Evolutionary conservation across 129 eudicot genomes (phyloP).

Genomic region (Chrysanthemum makinoi): DNA sequence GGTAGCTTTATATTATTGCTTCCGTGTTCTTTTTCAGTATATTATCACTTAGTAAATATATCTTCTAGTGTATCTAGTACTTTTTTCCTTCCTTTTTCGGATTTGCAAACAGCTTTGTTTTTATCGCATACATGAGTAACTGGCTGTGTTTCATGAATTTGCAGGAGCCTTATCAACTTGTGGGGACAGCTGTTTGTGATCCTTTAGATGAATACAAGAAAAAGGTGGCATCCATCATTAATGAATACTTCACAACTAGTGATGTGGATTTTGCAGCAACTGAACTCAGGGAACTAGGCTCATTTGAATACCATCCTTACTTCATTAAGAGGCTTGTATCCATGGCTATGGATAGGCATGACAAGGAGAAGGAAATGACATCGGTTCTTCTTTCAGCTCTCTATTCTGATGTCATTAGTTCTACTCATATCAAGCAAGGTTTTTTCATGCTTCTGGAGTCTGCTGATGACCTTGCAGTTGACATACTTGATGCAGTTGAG

Average conservation of each 20-base stretch:
- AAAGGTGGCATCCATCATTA: constrained; percentile 73
- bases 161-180: constrained; percentile 91
- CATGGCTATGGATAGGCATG: constrained; percentile 91
- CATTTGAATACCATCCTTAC: constrained; percentile 86
- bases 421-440: constrained; percentile 81
- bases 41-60: not conserved
- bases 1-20: constrained; percentile 38
- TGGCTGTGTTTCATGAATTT: not conserved
- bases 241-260: constrained; percentile 78
- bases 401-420: constrained; percentile 72
- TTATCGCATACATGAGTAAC: not conserved
- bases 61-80: not conserved
- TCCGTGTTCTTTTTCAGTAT: not conserved
- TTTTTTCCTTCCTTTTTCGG: too few relatives aligned
- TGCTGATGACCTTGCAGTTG: constrained; percentile 90
- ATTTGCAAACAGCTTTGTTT: not conserved
- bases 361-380: constrained; percentile 96
- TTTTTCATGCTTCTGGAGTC: constrained; percentile 87
- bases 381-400: constrained; percentile 87
- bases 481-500: constrained; percentile 81
- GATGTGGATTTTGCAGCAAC: constrained; percentile 78
- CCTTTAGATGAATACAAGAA: constrained; percentile 95
- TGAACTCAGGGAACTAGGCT: constrained; percentile 76
- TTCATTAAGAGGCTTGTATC: constrained; percentile 87
- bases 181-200: constrained; percentile 63